These are phyloP conservation scores for Phyllachora maydis DNA, from an alignment of 2,329 filamentous ascomycete genomes.

Conservation along the genomic window DNA sequence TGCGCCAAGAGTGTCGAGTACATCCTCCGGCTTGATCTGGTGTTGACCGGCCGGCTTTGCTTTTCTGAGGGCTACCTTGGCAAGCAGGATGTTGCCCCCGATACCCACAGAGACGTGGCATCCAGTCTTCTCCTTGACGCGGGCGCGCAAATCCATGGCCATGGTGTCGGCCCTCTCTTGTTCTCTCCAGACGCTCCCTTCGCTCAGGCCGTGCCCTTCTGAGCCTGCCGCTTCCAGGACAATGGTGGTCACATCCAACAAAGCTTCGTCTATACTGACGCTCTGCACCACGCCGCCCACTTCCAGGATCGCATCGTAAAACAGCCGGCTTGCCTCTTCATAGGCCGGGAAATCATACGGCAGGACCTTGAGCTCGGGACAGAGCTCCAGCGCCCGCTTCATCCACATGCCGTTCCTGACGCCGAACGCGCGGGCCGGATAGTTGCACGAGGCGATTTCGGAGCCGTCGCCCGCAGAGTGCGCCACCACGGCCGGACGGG, in stretches of 20 bases:
- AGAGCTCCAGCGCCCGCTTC: conserved; percentile 68
- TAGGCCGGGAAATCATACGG: conserved; percentile 93
- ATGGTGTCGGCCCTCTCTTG: conserved; percentile 61
- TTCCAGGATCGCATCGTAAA: conserved; percentile 68
- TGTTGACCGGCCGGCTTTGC: conserved; percentile 90
- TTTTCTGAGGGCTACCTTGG: conserved; percentile 75
- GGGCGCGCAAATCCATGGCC: conserved; percentile 41
- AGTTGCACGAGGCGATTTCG: conserved; percentile 96
- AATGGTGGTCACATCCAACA: conserved; percentile 61
- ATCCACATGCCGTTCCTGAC: conserved; percentile 99
- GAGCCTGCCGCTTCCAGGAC: conserved; percentile 47
- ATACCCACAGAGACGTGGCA: conserved; percentile 89
- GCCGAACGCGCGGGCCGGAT: conserved; percentile 66
- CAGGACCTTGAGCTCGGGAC: conserved; percentile 70
- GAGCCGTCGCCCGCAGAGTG: conserved; percentile 72
- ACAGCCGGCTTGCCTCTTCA: conserved; percentile 71
- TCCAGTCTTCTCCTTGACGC: conserved; percentile 53
- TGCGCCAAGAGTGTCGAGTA: conserved; percentile 55
- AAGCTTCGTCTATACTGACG: conserved; percentile 88
- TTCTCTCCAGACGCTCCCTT: conserved; percentile 55
- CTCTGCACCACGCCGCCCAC: conserved; percentile 67
- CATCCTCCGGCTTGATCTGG: conserved; percentile 65
- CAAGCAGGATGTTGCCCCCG: conserved; percentile 73
- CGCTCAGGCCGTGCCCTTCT: conserved; percentile 40
- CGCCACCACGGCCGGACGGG: conserved; percentile 74